Percentiles rank a stretch among this genome's conserved stretches.
These are phyloP conservation scores for Yamadazyma mexicana DNA, from an alignment of 1,139 yeast genomes.

Conservation along the genomic window DNA sequence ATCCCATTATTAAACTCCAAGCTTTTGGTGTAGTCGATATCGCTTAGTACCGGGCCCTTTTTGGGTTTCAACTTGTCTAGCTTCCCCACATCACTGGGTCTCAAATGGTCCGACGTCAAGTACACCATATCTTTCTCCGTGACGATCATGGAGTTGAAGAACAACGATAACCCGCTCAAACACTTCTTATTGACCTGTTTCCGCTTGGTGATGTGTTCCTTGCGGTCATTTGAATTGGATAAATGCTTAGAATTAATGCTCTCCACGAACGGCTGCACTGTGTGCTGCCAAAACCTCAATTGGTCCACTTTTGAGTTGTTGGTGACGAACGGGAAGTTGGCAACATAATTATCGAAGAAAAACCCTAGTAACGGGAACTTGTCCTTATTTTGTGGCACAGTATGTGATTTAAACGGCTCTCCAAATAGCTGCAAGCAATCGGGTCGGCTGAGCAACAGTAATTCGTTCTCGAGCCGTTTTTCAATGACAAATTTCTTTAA, in stretches of 20 bases:
- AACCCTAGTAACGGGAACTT: slow-evolving; percentile 65
- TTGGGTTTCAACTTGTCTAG: slow-evolving; percentile 33
- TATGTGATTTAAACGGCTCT: slow-evolving; percentile 52
- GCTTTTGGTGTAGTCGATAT: slow-evolving; percentile 35
- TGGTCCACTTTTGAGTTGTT: slow-evolving; percentile 46
- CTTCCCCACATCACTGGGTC: slow-evolving; percentile 55
- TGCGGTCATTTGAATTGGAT: slow-evolving; percentile 65
- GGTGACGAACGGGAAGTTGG: slow-evolving; percentile 74
- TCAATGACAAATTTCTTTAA: slow-evolving; percentile 76
- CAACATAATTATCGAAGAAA: slow-evolving; percentile 60
- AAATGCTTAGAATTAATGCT: slow-evolving; percentile 70
- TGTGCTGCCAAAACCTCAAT: slow-evolving; percentile 68
- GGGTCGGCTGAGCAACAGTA: slow-evolving; percentile 56
- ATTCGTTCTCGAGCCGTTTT: slow-evolving; percentile 60
- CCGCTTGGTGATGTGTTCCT: slow-evolving; percentile 73
- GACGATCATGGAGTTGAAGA: slow-evolving; percentile 75
- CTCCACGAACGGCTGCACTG: slow-evolving; percentile 79
- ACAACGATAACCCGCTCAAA: slow-evolving; percentile 59
- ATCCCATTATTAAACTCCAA: slow-evolving; percentile 56
- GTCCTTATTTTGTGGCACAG: background rate
- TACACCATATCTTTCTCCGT: slow-evolving; percentile 59
- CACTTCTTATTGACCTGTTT: slow-evolving; percentile 60
- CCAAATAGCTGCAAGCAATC: slow-evolving; percentile 69
- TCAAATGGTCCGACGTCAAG: slow-evolving; percentile 46
- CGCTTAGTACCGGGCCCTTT: slow-evolving; percentile 19